Conservation (phyloP, 495 filamentous ascomycete species). For the Penicillium fimorum region DNA sequence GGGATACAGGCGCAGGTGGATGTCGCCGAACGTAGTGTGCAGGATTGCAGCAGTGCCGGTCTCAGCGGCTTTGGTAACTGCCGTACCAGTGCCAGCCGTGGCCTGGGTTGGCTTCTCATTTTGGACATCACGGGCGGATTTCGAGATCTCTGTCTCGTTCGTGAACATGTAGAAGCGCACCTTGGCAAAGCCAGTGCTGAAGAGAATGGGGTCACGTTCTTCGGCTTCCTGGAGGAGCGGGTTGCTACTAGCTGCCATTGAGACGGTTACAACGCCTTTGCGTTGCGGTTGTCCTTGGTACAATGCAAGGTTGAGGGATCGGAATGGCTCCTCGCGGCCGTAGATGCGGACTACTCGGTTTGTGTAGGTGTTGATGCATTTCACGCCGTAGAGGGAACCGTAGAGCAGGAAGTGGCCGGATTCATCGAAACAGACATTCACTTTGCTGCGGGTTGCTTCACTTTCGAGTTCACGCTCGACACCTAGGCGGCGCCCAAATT, state of each 20-base stretch:
- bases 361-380: slow-evolving; percentile 92
- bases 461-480: slow-evolving; percentile 83
- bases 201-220: slow-evolving; percentile 83
- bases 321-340: slow-evolving; percentile 83
- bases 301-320: slow-evolving; percentile 76
- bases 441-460: slow-evolving; percentile 61
- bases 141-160: slow-evolving; percentile 79
- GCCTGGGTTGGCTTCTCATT: slow-evolving; percentile 79
- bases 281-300: slow-evolving; percentile 95
- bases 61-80: slow-evolving; percentile 60
- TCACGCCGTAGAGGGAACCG: slow-evolving; percentile 85
- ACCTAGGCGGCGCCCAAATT: slow-evolving; percentile 87
- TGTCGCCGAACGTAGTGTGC: slow-evolving; percentile 93
- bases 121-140: slow-evolving; percentile 84
- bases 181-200: slow-evolving; percentile 81
- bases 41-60: slow-evolving; percentile 77
- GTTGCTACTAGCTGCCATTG: slow-evolving; percentile 94
- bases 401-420: slow-evolving; percentile 94
- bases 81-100: slow-evolving; percentile 36
- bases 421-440: slow-evolving; percentile 92
- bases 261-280: slow-evolving; percentile 89
- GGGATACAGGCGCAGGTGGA: slow-evolving; percentile 90
- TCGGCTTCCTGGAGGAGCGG: slow-evolving; percentile 92
- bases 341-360: slow-evolving; percentile 87
- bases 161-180: slow-evolving; percentile 98